Base-by-base conservation (phyloP, 2,329 filamentous ascomycete species). In the Westerdykella ornata region DNA sequence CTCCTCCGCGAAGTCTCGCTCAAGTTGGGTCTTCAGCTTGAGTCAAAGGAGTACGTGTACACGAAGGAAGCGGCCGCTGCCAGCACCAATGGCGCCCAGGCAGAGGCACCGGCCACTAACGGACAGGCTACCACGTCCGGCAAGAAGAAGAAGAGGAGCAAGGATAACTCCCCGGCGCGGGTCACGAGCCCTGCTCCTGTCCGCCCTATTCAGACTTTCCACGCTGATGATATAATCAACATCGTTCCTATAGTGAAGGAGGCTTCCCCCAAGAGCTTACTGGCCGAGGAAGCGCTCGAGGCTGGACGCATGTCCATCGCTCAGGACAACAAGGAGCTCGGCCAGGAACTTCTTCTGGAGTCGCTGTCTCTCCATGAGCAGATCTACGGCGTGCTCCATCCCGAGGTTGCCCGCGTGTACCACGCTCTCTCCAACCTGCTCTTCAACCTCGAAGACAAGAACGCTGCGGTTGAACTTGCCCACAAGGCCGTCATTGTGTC, bases 381-480 rank as follows among this genome's bases (percentile, higher is more conserved):
- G 68, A 97, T 98, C 53, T 98, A 98, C 59, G 92, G 92, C 46
- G 94, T 97, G 43, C 76, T 98, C 18, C 92, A 98, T 63, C 89
- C 92, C 1, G 92, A 98, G 69, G 90, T 97, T 45, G 92, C 90
- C 35, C 82, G 89, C 49, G 85, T 94, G 19, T 98, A 98, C 73
- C 90, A 95, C 68, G 88, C 85, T 39, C 70, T 98, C 35, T 95
- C 92, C 2, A 95, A 94, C 75, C 77, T 97, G 41, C 96, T 96
- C 72, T 97, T 94, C 68, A 86, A 94, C 65, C 78, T 95, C n/a
- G 92, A 97, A 41, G 92, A 98, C 72, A 97, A 97, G 74, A 86
- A 89, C 29, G 87, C 88, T 8, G 92, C 92, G 17, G 85, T 97
- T 17, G 92, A 98, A 68, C 79, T 98, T 48, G 89, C 92, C 14